These are phyloP conservation scores for Starmerella powellii DNA, from an alignment of 805 yeast genomes.

Conservation along the genomic window DNA sequence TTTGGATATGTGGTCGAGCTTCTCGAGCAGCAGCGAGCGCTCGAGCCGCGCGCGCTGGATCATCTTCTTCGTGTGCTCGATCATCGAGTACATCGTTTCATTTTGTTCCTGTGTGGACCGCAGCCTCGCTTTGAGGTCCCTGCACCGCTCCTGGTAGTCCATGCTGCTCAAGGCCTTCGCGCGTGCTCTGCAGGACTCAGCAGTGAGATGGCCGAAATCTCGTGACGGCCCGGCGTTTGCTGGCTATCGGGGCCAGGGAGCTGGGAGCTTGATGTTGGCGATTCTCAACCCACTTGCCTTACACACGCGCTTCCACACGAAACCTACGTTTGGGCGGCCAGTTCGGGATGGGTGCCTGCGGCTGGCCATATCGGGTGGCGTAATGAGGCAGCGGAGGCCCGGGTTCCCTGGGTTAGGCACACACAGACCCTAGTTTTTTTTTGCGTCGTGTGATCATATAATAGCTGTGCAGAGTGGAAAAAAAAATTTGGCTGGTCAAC, in stretches of 20 bases:
- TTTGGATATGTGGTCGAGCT: conserved; percentile 41
- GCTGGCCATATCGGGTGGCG: too few species aligned
- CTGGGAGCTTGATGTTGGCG: too few species aligned
- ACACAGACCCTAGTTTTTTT: too few species aligned
- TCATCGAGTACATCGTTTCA: conserved; percentile 61
- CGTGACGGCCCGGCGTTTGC: background rate
- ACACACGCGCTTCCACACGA: too few species aligned
- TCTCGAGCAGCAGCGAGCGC: conserved; percentile 65
- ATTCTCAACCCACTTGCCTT: too few species aligned
- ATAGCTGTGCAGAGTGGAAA: too few species aligned
- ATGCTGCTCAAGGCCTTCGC: background rate
- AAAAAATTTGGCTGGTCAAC: conserved; percentile 2
- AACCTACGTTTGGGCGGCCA: too few species aligned
- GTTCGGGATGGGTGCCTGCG: too few species aligned
- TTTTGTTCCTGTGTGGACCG: conserved; percentile 64
- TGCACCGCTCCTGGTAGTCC: conserved; percentile 48
- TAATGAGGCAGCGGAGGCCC: too few species aligned
- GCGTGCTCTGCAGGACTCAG: too few species aligned
- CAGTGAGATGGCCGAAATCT: too few species aligned
- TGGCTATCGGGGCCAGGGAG: background rate
- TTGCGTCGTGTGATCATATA: too few species aligned
- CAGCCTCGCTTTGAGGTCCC: conserved; percentile 56
- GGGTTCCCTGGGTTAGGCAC: background rate
- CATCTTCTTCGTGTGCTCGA: conserved; percentile 62
- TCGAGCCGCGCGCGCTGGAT: conserved; percentile 73